Percentiles rank a stretch among this genome's conserved stretches.
These are phyloP conservation scores for Phycomyces blakesleeanus DNA, from an alignment of 192 early-diverging fungal species.

Conservation along the genomic window DNA sequence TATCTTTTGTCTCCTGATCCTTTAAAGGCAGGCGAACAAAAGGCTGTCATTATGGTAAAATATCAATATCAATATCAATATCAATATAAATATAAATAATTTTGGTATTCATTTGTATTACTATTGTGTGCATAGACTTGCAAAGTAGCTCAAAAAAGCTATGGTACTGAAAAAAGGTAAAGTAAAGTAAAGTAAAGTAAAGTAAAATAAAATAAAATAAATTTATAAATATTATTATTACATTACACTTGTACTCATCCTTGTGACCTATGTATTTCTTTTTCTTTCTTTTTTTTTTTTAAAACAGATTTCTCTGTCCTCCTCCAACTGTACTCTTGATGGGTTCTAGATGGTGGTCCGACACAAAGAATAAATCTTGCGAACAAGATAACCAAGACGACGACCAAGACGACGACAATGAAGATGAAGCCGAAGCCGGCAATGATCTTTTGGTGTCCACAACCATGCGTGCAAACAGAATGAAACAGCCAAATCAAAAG, in stretches of 20 bases:
- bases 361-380: neutral
- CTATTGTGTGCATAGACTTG: slow-evolving; percentile 43
- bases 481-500: too few relatives aligned
- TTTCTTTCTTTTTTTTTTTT: slow-evolving; percentile 1
- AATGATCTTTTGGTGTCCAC: too few relatives aligned
- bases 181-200: too few relatives aligned
- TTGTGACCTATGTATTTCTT: neutral
- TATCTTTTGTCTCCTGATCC: neutral
- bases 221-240: too few relatives aligned
- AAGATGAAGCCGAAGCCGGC: too few relatives aligned
- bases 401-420: too few relatives aligned
- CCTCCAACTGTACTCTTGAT: slow-evolving; percentile 73
- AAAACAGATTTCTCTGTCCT: slow-evolving; percentile 67
- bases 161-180: slow-evolving; percentile 86
- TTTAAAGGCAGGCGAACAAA: neutral
- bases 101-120: neutral
- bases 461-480: too few relatives aligned
- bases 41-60: neutral
- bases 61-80: neutral
- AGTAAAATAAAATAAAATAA: too few relatives aligned
- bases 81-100: too few relatives aligned
- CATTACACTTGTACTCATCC: neutral
- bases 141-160: slow-evolving; percentile 89
- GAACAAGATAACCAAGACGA: too few relatives aligned
- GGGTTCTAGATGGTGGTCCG: slow-evolving; percentile 60